These are phyloP conservation scores for Acacia acuminata DNA, from an alignment of 306 rosid species.

Conservation along the genomic window DNA sequence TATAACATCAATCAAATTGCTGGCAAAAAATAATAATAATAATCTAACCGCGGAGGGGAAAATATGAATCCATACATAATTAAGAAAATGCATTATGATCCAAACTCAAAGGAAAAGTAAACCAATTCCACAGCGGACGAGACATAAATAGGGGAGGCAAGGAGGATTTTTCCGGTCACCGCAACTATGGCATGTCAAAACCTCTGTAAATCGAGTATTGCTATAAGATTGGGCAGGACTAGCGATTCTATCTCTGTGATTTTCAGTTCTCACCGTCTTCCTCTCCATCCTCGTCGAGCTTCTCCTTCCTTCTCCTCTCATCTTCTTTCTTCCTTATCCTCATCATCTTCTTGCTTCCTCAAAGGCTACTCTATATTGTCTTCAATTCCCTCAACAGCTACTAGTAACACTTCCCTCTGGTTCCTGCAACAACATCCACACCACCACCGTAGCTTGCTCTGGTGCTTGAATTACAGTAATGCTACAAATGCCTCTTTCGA, in stretches of 20 bases:
- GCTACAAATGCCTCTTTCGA: not conserved
- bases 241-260: not conserved
- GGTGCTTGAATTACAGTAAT: constrained; percentile 25
- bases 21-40: too few species aligned
- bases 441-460: constrained; percentile 21
- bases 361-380: constrained; percentile 1
- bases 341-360: constrained; percentile 10
- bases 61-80: too few species aligned
- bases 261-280: not conserved
- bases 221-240: constrained; percentile 1
- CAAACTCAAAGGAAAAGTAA: not conserved
- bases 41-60: too few species aligned
- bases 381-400: not conserved
- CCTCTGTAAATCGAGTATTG: constrained; percentile 21
- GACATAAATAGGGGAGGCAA: not conserved
- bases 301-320: not conserved
- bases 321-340: not conserved
- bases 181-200: constrained; percentile 27
- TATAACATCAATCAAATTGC: too few species aligned
- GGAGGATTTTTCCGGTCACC: not conserved
- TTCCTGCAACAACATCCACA: constrained; percentile 10
- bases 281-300: not conserved
- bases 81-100: not conserved
- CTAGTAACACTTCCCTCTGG: constrained; percentile 1
- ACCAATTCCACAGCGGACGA: not conserved